Evolutionary conservation across 1,284 basidiomycete genomes (phyloP), one percentile per base, ranked within the genome.

Genomic region (Cryptococcus sp.): DNA sequence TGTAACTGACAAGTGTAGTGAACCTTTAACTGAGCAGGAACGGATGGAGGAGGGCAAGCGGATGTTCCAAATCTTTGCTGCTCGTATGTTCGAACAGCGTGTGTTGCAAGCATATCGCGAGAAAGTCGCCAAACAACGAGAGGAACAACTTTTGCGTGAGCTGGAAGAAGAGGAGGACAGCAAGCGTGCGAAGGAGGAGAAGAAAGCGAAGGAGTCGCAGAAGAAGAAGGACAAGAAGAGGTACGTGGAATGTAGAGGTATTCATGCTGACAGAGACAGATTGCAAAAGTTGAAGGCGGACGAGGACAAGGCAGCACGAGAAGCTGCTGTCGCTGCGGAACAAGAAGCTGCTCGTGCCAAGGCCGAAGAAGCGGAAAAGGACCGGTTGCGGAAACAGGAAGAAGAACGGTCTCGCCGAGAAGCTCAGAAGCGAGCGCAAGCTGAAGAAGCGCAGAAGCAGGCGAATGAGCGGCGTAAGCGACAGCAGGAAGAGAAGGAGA

Each of bases 51-150:
- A 99, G 80, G 95, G 95, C 69, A 92, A 94, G 78, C 87, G 92
- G 55, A 99, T 99, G 95, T 99, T 99, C 82, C 93, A 93, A 67
- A 97, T 99, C 80, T 99, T 98, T 76, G 95, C 95, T n/a, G 95
- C 95, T 42, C 87, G 96, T 57, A 96, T 98, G 93, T 98, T 99
- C 77, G 95, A 99, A 81, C 93, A 97, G 79, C 87, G 95, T 25
- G 95, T 98, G 42, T 85, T 97, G 54, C 88, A 92, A 67, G 90
- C 92, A 5, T 95, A 93, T 75, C 87, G 91, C 55, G 93, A 94
- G 80, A 87, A 88, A 69, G 88, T 94, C n/a, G 91, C 93, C 20
- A 90, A 91, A 74, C 90, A 93, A 76, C 85, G 90, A 68, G 91
- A 93, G 77, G 81, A 88, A 60, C 90, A 94, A 70, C 83, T 95